Percentiles rank a stretch among this genome's conserved stretches.
These are phyloP conservation scores for Malassezia pachydermatis DNA, from an alignment of 1,284 basidiomycete genomes.

Conservation along the genomic window DNA sequence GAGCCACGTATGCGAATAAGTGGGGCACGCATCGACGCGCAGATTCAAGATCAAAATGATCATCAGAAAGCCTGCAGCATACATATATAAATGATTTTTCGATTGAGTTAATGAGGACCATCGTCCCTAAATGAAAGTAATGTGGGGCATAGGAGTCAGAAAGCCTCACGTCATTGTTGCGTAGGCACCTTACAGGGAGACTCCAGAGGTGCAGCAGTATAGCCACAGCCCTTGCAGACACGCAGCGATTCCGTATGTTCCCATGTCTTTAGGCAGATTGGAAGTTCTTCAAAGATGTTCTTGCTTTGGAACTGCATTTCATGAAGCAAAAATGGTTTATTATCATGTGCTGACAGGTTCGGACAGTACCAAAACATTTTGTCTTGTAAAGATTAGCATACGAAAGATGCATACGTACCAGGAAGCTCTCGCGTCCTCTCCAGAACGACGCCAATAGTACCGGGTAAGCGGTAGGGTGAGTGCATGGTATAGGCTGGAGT, in stretches of 20 bases:
- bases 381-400: slow-evolving; percentile 55
- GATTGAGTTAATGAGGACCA: too few species aligned
- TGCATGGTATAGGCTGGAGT: slow-evolving; percentile 69
- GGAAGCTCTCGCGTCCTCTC: slow-evolving; percentile 61
- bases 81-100: too few species aligned
- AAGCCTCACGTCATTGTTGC: too few species aligned
- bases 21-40: too few species aligned
- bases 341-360: slow-evolving; percentile 55
- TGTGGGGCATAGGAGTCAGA: too few species aligned
- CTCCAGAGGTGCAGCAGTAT: slow-evolving; percentile 5
- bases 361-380: slow-evolving; percentile 89
- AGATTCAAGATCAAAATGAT: too few species aligned
- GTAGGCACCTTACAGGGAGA: not conserved
- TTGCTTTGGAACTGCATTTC: slow-evolving; percentile 79
- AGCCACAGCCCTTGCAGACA: slow-evolving; percentile 21
- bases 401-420: slow-evolving; percentile 2
- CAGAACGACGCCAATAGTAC: slow-evolving; percentile 88
- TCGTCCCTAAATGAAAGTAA: too few species aligned
- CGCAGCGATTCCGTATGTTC: slow-evolving; percentile 25
- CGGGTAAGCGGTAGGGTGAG: slow-evolving; percentile 77
- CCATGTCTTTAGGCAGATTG: slow-evolving; percentile 62
- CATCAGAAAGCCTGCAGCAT: too few species aligned
- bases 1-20: too few species aligned
- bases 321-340: slow-evolving; percentile 65
- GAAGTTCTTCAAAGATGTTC: slow-evolving; percentile 84